These are phyloP conservation scores for Tuber microsphaerosporum DNA, from an alignment of 495 filamentous ascomycete genomes.

Conservation along the genomic window DNA sequence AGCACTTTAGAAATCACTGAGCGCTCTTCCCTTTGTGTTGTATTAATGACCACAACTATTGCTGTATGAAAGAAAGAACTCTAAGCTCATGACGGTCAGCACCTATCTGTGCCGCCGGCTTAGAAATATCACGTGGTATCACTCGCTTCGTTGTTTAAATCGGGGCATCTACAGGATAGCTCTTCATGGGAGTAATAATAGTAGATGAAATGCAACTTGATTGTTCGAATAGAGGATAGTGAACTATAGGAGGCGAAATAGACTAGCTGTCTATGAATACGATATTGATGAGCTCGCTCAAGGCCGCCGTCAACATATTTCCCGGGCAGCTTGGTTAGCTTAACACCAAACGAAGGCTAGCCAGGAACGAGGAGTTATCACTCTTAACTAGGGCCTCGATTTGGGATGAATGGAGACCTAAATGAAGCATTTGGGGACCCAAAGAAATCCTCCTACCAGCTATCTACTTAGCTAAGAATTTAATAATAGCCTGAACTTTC, in stretches of 20 bases:
- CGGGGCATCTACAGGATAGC: background rate
- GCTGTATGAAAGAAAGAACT: no score
- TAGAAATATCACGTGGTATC: background rate
- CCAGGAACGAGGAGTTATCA: no score
- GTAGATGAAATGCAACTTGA: background rate
- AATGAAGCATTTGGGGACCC: background rate
- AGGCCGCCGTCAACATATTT: background rate
- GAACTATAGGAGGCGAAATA: background rate
- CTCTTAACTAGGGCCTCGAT: no score
- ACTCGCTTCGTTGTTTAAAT: background rate
- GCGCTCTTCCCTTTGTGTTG: no score
- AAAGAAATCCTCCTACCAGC: background rate
- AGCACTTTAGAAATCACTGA: no score
- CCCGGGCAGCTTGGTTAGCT: no score
- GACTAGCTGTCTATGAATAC: background rate
- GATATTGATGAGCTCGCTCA: background rate
- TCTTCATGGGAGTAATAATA: background rate
- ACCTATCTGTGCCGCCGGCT: no score
- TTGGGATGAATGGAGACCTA: background rate
- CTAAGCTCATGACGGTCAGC: no score
- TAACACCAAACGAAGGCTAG: no score
- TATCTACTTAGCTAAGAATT: background rate
- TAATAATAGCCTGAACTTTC: background rate
- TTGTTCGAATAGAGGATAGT: background rate
- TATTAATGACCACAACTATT: no score